These are phyloP conservation scores for Stagonosporopsis chrysanthemi DNA, from an alignment of 2,329 filamentous ascomycete genomes.

Conservation along the genomic window DNA sequence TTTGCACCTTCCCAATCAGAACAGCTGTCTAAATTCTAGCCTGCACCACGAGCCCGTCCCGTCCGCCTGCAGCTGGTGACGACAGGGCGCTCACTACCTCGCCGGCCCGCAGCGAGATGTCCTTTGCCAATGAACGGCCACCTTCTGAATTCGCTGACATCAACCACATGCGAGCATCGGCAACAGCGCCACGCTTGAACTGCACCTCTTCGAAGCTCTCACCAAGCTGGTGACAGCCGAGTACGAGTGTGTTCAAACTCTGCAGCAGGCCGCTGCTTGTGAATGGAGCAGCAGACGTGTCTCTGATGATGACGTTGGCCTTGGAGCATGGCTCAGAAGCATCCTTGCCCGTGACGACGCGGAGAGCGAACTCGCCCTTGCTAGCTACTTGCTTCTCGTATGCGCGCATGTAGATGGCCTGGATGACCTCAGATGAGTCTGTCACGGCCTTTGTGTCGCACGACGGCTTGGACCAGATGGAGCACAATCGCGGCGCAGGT, in stretches of 20 bases:
- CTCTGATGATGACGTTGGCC: constrained; percentile 43
- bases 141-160: constrained; percentile 43
- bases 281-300: constrained; percentile 27
- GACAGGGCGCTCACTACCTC: constrained; percentile 41
- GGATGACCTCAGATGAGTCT: constrained; percentile 40
- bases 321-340: constrained; percentile 33
- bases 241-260: constrained; percentile 41
- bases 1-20: constrained; percentile 17
- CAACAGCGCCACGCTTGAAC: constrained; percentile 46
- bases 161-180: constrained; percentile 41
- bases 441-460: constrained; percentile 30
- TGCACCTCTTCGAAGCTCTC: constrained; percentile 49
- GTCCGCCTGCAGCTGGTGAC: constrained; percentile 21
- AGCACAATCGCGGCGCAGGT: constrained; percentile 43
- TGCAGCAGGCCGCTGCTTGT: constrained; percentile 36
- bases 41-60: constrained; percentile 35
- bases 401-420: constrained; percentile 44
- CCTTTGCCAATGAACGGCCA: constrained; percentile 46
- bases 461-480: constrained; percentile 45
- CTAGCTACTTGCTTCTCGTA: constrained; percentile 48
- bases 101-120: constrained; percentile 44
- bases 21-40: constrained; percentile 39
- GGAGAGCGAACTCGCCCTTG: constrained; percentile 41
- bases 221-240: constrained; percentile 47
- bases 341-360: constrained; percentile 38